Base-by-base conservation (phyloP, 2,329 filamentous ascomycete species). In the Pezizomycotina sp. region DNA sequence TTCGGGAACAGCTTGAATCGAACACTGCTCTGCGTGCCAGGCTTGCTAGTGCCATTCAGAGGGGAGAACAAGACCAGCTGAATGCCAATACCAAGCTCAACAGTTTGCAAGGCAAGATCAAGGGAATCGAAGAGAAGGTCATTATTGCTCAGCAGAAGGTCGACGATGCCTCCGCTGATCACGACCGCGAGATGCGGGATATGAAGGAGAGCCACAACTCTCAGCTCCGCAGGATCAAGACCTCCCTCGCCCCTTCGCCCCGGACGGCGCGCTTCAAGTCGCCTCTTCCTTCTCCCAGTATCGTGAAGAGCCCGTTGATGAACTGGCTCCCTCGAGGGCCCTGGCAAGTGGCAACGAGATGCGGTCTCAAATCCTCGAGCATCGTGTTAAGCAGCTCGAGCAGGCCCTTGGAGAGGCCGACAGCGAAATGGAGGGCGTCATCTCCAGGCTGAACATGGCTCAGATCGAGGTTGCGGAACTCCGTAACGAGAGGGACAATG, bases 401-500 rank as follows among this genome's bases (percentile, higher is more conserved):
- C 74, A 71, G 50, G 77, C 84, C 10, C 64, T 91, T 8, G 60
- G 67, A 4, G 70, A 81, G 47, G 77, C 81, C 10, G 81, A 89
- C 51, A 62, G 62, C 31, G 79, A 86, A 59, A 86, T 89, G 77
- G 72, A 81, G 53, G 74, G 81, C 56, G 80, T 89, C 5, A 77
- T 91, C 5, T 65, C 74, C 42, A 68, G 77, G 46, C 86, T 91
- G 74, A 86, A 81, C 58, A 64, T 65, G 49, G 78, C 79, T 6
- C 80, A 89, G 60, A 79, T 84, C 50, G 77, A 84, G 58, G 80
- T 89, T 38, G 71, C 78, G 52, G 70, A 80, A 53, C 63, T 91
- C 39, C 79, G 84, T 57, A 70, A 71, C 48, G 70, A 77, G 57
- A 66, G 68, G 50, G 80, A 89, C 50, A 73, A 77, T 47, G 78